phyloP scores from a whole-genome alignment of 1,139 yeast genomes.

The Hemisphaericaspora xylanilytica region DNA sequence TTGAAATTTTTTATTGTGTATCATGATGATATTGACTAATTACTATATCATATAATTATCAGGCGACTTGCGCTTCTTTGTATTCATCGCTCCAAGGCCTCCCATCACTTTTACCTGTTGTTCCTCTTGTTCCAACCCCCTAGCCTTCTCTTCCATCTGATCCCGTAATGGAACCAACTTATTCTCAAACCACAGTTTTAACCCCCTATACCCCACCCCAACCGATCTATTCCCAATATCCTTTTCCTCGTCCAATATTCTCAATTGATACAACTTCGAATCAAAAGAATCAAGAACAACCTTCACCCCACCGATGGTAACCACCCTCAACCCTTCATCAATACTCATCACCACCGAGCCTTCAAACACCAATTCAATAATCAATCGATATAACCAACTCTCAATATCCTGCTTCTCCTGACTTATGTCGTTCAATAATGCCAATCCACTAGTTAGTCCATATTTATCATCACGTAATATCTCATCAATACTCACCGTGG shows the following conservation, averaged over 20 bases:
- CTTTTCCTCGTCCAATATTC: conserved; percentile 20
- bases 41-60: conserved; percentile 1
- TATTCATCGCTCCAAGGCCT: conserved; percentile 3
- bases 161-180: conserved; percentile 11
- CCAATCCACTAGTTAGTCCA: conserved; percentile 13
- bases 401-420: background rate
- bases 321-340: conserved; percentile 23
- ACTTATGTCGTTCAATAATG: background rate
- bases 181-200: conserved; percentile 23
- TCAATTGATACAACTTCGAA: conserved; percentile 18
- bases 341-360: conserved; percentile 26
- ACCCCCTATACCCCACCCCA: conserved; percentile 15
- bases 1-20: conserved; percentile 6
- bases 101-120: conserved; percentile 1
- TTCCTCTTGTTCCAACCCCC: background rate
- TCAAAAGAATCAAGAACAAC: conserved; percentile 34
- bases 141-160: conserved; percentile 5
- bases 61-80: conserved; percentile 13
- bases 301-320: conserved; percentile 20
- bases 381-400: conserved; percentile 15
- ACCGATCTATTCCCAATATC: conserved; percentile 24
- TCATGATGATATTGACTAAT: conserved; percentile 4
- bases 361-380: conserved; percentile 27
- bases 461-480: conserved; percentile 19
- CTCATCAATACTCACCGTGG: conserved; percentile 15